phyloP scores from a whole-genome alignment of 2,329 filamentous ascomycete genomes.

The Phoma sp. region DNA sequence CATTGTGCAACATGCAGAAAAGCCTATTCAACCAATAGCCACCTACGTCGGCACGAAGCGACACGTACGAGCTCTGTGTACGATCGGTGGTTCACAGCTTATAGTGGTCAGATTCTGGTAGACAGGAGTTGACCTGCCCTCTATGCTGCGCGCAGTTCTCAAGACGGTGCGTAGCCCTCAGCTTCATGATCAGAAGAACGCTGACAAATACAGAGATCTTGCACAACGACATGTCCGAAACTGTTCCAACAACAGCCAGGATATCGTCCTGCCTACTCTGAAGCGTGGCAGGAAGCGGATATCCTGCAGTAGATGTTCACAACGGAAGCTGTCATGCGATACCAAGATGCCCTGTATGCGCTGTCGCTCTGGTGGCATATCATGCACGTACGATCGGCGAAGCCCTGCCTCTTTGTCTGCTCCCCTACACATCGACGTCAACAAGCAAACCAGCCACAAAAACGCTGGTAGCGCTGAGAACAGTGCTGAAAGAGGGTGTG shows the following conservation, averaged over 20 bases:
- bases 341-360: constrained; percentile 8
- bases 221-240: constrained; percentile 9
- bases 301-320: constrained; percentile 15
- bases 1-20: constrained; percentile 4
- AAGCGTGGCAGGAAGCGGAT: constrained; percentile 11
- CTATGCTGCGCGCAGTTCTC: constrained; percentile 3
- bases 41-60: constrained; percentile 8
- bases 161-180: background rate
- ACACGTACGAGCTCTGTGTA: background rate
- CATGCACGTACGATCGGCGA: constrained; percentile 2
- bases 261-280: background rate
- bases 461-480: background rate
- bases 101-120: background rate
- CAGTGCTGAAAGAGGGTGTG: background rate
- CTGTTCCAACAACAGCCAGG: background rate
- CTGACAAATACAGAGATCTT: constrained; percentile 9
- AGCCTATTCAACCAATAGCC: constrained; percentile 7
- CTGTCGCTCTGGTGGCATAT: constrained; percentile 2
- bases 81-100: background rate
- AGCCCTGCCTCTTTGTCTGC: too few species aligned
- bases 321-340: constrained; percentile 12
- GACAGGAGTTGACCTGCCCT: constrained; percentile 4
- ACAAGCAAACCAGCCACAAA: too few species aligned
- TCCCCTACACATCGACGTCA: too few species aligned
- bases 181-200: background rate